phyloP scores from a whole-genome alignment of 257 asterid genomes.

The Nicotiana benthamiana region DNA sequence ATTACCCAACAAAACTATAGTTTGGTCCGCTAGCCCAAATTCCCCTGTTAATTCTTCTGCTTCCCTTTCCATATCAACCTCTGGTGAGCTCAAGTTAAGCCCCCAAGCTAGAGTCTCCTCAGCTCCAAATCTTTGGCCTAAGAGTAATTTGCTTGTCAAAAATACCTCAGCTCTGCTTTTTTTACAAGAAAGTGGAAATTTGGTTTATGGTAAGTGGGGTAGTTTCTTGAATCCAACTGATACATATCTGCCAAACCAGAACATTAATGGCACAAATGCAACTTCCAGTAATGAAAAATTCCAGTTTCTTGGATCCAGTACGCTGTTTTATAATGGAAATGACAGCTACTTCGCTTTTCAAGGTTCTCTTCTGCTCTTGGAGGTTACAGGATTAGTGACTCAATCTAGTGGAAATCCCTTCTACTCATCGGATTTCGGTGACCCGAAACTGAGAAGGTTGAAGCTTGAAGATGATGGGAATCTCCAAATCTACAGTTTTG shows the following conservation, averaged over 20 bases:
- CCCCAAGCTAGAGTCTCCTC: constrained; percentile 9
- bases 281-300: constrained; percentile 42
- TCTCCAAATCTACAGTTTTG: constrained; percentile 53
- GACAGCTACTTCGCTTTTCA: constrained; percentile 38
- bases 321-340: constrained; percentile 26
- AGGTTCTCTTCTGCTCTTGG: constrained; percentile 28
- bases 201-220: constrained; percentile 44
- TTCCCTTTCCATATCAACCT: constrained; percentile 33
- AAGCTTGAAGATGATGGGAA: constrained; percentile 68
- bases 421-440: constrained; percentile 47
- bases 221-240: constrained; percentile 57
- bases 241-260: constrained; percentile 56
- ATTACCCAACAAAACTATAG: constrained; percentile 23
- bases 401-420: constrained; percentile 14
- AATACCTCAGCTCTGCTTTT: constrained; percentile 29
- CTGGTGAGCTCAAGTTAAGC: constrained; percentile 50
- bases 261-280: constrained; percentile 29
- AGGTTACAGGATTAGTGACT: constrained; percentile 31
- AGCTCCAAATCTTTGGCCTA: constrained; percentile 49
- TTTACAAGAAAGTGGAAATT: constrained; percentile 37
- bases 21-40: constrained; percentile 48
- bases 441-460: constrained; percentile 39
- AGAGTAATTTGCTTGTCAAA: constrained; percentile 3
- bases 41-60: constrained; percentile 42
- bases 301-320: constrained; percentile 29